Conservation (phyloP, 345 rosid genomes). For the Heritiera littoralis region DNA sequence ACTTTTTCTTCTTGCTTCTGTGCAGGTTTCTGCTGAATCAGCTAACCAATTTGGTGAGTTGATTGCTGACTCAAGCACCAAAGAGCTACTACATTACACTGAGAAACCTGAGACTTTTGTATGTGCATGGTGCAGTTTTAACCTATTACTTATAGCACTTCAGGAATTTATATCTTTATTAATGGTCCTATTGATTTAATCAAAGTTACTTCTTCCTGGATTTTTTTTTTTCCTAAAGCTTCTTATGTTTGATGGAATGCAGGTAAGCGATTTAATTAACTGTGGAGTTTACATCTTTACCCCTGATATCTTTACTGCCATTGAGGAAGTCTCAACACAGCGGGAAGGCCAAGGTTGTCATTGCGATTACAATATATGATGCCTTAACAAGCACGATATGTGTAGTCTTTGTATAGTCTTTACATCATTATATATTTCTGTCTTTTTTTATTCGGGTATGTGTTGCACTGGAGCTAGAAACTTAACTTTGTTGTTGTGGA, state of each 20-base stretch:
- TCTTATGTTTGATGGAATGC: conserved; percentile 28
- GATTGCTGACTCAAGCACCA: conserved; percentile 74
- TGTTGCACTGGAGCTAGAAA: background rate
- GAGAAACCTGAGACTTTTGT: conserved; percentile 96
- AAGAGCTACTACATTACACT: conserved; percentile 79
- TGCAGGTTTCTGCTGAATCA: conserved; percentile 87
- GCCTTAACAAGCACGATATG: background rate
- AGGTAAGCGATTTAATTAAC: conserved; percentile 85
- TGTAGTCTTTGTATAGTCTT: background rate
- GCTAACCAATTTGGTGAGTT: conserved; percentile 82
- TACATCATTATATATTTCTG: background rate
- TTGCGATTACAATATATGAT: background rate
- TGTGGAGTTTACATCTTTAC: conserved; percentile 83
- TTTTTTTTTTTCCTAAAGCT: background rate
- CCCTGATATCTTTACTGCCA: conserved; percentile 62
- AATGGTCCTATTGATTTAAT: conserved; percentile 4
- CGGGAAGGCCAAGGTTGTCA: conserved; percentile 63
- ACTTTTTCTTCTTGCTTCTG: background rate
- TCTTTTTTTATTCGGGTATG: background rate
- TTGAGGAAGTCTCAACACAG: conserved; percentile 52
- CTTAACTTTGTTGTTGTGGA: background rate
- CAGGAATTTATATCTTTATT: background rate
- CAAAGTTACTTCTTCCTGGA: background rate
- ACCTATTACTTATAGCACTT: background rate
- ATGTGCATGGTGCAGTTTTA: conserved; percentile 30